Base-by-base conservation (phyloP, 257 asterid species). In the Solanum corneliomulleri region DNA sequence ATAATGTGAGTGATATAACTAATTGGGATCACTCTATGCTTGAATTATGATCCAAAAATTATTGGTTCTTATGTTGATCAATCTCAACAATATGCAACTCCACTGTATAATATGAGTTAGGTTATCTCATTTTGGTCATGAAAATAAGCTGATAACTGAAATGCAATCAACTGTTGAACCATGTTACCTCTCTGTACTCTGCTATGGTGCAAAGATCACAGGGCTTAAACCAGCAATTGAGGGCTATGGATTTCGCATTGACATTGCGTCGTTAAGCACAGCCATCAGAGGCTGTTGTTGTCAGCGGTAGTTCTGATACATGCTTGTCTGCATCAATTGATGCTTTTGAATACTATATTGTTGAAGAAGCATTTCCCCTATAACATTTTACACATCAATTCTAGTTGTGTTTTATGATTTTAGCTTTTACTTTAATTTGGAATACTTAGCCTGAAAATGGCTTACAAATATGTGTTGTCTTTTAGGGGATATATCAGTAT, bases 301-400 rank as follows among this genome's bases (percentile, higher is more conserved):
- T 3, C 64, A 2, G n/a, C 29, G 29, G 29, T 29, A 29, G 29
- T 29, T 58, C 18, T 5, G n/a, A 7, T 64, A 64, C 71, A 11
- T 64, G 71, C 2, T 29, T 66, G 72, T 35, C 35, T 82, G 98
- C 96, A 35, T 92, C 98, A 0, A 89, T 96, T 56, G 98, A 97
- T 3, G 98, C 92, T 25, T 92, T 96, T 66, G 98, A 96, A 12
- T 96, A 92, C 87, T 92, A 18, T 4, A 33, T 68, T 77, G 68
- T n/a, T 37, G 20, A 42, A 84, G 27, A 35, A 76, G 27, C 86
- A 74, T 37, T 71, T 84, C 25, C n/a, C 16, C 1, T 29, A 41
- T 31, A 13, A 15, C 45, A 77, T 44, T 7, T 66, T 84, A 80
- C 64, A 27, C 27, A 25, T 25, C 42, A 42, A 44, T 89, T 62